These are phyloP conservation scores for Yamadazyma oceani DNA, from an alignment of 1,139 yeast species.

Conservation along the genomic window DNA sequence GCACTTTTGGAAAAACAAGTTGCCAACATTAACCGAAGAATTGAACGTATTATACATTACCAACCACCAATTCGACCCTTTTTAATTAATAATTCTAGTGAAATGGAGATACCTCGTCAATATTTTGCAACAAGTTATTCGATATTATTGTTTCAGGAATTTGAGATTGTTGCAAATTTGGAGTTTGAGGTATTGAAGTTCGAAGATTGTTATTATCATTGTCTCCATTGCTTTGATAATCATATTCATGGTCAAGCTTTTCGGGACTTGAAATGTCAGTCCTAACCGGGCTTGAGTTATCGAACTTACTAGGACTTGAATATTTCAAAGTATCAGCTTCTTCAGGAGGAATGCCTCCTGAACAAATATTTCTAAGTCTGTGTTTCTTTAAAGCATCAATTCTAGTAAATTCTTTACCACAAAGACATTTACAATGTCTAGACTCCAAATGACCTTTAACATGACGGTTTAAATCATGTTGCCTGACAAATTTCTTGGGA, in stretches of 20 bases:
- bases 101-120: conserved; percentile 8
- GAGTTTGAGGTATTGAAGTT: background rate
- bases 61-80: no score
- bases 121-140: conserved; percentile 5
- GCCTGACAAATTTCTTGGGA: conserved; percentile 76
- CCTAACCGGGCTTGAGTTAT: conserved; percentile 1
- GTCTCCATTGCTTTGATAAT: conserved; percentile 5
- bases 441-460: conserved; percentile 82
- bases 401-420: conserved; percentile 90
- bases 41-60: no score
- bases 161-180: background rate
- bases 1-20: no score
- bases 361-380: conserved; percentile 72
- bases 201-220: conserved; percentile 3
- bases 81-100: background rate
- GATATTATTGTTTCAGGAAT: conserved; percentile 5
- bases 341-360: conserved; percentile 48
- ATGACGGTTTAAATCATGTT: conserved; percentile 92
- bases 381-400: conserved; percentile 88
- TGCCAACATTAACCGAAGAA: no score
- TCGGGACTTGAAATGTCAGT: background rate
- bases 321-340: conserved; percentile 9
- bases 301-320: conserved; percentile 1
- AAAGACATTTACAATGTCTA: conserved; percentile 70
- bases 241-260: conserved; percentile 1